phyloP scores from a whole-genome alignment of 1,284 basidiomycete genomes.

The Heliocybe sulcata region DNA sequence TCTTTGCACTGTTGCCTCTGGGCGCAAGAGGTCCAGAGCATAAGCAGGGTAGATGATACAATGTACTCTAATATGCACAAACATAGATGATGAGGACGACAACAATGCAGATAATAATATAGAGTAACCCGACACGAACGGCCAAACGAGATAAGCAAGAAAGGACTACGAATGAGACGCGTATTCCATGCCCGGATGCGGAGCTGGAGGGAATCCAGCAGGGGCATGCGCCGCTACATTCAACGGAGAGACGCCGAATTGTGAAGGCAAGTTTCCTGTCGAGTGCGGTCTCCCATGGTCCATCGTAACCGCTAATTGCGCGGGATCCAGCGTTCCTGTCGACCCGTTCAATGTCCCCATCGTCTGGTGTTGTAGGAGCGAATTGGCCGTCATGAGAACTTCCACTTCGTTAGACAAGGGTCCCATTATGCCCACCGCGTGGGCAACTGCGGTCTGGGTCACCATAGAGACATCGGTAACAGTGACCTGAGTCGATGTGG shows the following conservation, averaged over 20 bases:
- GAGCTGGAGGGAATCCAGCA: background rate
- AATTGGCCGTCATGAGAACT: constrained; percentile 59
- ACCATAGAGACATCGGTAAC: constrained; percentile 72
- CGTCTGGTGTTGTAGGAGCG: constrained; percentile 42
- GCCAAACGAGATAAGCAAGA: background rate
- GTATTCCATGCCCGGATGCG: background rate
- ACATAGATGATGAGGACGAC: background rate
- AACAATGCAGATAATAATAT: background rate
- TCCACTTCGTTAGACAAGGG: constrained; percentile 58
- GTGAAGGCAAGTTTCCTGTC: background rate
- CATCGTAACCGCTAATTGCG: constrained; percentile 18
- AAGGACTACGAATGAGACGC: background rate
- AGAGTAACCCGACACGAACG: background rate
- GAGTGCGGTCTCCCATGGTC: constrained; percentile 2
- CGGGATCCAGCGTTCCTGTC: constrained; percentile 18
- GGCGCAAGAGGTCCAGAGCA: background rate
- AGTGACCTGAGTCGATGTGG: constrained; percentile 53
- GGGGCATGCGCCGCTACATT: background rate
- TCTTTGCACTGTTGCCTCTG: no score
- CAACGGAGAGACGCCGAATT: background rate
- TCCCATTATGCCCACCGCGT: constrained; percentile 59
- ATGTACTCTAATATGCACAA: background rate
- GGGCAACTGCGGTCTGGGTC: constrained; percentile 65
- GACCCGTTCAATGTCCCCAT: constrained; percentile 20
- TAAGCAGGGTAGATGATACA: background rate